A percentile compares a stretch with the other conserved stretches of the same genome.
Conservation (phyloP, 1,284 basidiomycete genomes). For the Sanguinoderma infundibulare region DNA sequence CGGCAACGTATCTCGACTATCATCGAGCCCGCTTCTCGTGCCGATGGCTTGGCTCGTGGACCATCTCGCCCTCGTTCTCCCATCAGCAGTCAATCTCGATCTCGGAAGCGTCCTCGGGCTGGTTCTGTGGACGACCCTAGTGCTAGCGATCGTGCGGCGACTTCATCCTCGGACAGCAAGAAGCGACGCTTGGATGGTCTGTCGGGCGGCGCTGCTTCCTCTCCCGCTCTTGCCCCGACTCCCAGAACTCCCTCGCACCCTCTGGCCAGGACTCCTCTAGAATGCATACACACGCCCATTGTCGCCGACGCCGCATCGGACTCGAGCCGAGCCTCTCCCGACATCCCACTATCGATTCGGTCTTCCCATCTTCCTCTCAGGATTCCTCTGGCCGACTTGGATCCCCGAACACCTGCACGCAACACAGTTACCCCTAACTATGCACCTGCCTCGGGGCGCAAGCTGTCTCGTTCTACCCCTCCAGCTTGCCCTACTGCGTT, state of each 20-base stretch:
- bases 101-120: neutral
- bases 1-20: neutral
- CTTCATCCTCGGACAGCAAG: constrained; percentile 4
- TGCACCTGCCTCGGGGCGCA: neutral
- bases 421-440: neutral
- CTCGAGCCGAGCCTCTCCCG: neutral
- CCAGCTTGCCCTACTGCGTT: too few species aligned
- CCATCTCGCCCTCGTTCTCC: neutral
- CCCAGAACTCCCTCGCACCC: neutral
- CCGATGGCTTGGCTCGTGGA: neutral
- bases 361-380: neutral
- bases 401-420: neutral
- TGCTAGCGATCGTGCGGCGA: neutral
- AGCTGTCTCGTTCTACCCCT: neutral
- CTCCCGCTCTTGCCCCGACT: neutral
- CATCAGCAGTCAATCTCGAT: neutral
- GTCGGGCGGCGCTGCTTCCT: neutral
- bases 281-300: neutral
- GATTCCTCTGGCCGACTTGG: constrained; percentile 14
- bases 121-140: neutral
- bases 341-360: neutral
- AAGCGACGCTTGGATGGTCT: constrained; percentile 18
- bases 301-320: neutral
- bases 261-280: neutral
- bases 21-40: neutral